A percentile compares a stretch with the other conserved stretches of the same genome.
These are phyloP conservation scores for Rhododendron griersonianum DNA, from an alignment of 148 eudicot species.

Conservation along the genomic window DNA sequence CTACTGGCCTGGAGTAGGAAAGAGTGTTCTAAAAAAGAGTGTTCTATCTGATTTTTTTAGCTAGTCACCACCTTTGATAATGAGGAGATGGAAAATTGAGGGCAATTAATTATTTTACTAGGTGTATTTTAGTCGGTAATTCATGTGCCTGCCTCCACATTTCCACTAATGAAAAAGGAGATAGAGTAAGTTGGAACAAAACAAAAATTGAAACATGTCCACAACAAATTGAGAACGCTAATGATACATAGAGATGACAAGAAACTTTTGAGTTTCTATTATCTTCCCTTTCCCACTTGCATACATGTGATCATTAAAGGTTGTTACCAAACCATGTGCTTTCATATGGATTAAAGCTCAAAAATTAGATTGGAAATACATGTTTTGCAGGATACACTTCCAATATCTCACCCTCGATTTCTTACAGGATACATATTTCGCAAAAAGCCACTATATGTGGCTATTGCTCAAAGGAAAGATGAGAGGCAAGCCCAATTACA, in stretches of 20 bases:
- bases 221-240: background rate
- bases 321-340: background rate
- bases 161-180: background rate
- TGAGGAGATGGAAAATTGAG: background rate
- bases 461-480: constrained; percentile 85
- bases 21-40: no score
- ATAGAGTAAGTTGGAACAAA: background rate
- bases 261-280: background rate
- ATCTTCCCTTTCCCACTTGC: background rate
- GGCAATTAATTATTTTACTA: background rate
- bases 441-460: constrained; percentile 68
- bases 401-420: background rate
- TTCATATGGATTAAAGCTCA: background rate
- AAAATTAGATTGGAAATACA: background rate
- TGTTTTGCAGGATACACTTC: background rate
- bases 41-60: background rate
- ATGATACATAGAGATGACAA: background rate
- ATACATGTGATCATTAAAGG: background rate
- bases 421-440: constrained; percentile 54
- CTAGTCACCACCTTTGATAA: background rate
- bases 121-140: background rate
- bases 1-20: background rate
- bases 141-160: background rate
- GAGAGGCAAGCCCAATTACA: constrained; percentile 70
- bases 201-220: background rate